Evolutionary conservation across 495 filamentous ascomycete genomes (phyloP).

Genomic region (Podospora pseudopauciseta): DNA sequence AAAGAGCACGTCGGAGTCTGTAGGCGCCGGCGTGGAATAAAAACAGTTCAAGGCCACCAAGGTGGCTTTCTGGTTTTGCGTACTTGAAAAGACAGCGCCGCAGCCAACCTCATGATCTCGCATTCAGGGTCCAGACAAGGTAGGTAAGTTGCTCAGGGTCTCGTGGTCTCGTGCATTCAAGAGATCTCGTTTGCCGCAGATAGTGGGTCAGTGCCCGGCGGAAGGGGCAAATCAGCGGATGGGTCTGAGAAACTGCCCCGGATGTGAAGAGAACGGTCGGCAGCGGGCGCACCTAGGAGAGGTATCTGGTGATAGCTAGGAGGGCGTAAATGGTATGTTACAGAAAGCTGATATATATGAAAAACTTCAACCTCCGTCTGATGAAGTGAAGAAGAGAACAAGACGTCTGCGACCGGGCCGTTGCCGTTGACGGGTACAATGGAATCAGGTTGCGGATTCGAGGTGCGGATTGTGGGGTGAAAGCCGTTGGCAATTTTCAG

Average conservation of each 20-base stretch:
- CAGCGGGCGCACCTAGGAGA: no score
- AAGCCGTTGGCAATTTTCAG: background rate
- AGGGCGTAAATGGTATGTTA: no score
- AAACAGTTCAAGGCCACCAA: slow-evolving; percentile 20
- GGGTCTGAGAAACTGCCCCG: background rate
- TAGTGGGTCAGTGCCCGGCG: slow-evolving; percentile 7
- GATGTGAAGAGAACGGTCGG: no score
- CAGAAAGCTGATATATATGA: no score
- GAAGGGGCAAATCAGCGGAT: slow-evolving; percentile 15
- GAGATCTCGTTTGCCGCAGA: slow-evolving; percentile 12
- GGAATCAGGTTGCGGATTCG: no score
- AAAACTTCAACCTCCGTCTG: no score
- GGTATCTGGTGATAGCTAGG: no score
- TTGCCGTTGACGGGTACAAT: background rate
- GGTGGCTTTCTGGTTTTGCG: slow-evolving; percentile 21
- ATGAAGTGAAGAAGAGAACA: no score
- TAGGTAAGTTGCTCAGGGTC: background rate
- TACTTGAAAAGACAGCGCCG: slow-evolving; percentile 15
- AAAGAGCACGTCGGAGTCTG: background rate
- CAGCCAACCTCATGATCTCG: slow-evolving; percentile 30
- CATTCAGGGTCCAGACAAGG: slow-evolving; percentile 3
- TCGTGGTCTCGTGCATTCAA: slow-evolving; percentile 8
- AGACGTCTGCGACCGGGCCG: background rate
- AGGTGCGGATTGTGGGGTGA: slow-evolving; percentile 1
- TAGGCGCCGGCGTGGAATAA: background rate